These are phyloP conservation scores for Dactylis glomerata DNA, from an alignment of 176 grass and related monocot species.

Conservation along the genomic window DNA sequence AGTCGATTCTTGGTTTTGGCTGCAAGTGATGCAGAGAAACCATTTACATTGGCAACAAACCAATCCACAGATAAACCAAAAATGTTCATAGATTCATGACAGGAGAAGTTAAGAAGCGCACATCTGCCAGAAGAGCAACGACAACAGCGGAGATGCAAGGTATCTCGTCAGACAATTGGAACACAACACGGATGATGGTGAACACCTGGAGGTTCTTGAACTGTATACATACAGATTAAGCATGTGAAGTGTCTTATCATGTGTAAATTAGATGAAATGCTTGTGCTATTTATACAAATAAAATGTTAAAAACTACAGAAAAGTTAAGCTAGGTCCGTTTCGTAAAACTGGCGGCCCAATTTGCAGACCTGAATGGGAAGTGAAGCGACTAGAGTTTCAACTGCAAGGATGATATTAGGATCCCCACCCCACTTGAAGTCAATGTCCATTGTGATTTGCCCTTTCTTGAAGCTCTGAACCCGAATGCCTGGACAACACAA, in stretches of 20 bases:
- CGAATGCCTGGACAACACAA: conserved; percentile 63
- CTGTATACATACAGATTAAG: conserved; percentile 43
- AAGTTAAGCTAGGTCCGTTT: neutral
- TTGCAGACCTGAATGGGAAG: conserved; percentile 86
- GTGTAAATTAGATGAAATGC: neutral
- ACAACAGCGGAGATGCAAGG: conserved; percentile 95
- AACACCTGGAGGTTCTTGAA: conserved; percentile 96
- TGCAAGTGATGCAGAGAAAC: conserved; percentile 28
- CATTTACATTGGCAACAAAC: neutral
- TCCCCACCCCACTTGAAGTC: conserved; percentile 95
- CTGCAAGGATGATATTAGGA: conserved; percentile 84
- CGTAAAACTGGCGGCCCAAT: neutral
- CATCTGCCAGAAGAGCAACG: conserved; percentile 88
- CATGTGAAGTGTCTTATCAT: neutral
- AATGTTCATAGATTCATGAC: neutral
- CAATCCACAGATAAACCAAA: neutral
- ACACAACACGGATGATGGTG: conserved; percentile 85
- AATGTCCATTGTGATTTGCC: conserved; percentile 89
- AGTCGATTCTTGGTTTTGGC: conserved; percentile 97
- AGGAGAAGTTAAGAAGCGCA: conserved; percentile 16
- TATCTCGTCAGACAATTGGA: conserved; percentile 94
- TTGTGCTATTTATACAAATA: neutral
- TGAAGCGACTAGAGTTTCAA: conserved; percentile 98
- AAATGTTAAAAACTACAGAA: neutral
- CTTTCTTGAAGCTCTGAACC: conserved; percentile 77